Evolutionary conservation across 73 alveolate genomes (phyloP).

Genomic region (Tetrahymena elliotti): DNA sequence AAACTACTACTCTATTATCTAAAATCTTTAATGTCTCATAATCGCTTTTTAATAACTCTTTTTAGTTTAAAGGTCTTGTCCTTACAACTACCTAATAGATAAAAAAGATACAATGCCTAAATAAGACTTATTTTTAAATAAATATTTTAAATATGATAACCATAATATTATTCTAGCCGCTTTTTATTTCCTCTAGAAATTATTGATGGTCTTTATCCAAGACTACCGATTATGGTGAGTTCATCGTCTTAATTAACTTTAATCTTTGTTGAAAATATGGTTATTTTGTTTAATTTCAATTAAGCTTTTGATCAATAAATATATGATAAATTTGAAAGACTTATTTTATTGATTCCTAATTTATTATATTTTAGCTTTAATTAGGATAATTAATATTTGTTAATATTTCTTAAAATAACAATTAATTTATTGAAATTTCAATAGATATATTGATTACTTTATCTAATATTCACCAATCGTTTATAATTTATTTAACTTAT

Average conservation of each 20-base stretch:
- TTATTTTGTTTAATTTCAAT: background rate
- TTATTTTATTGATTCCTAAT: background rate
- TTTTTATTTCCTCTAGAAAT: slow-evolving; percentile 29
- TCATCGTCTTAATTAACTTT: background rate
- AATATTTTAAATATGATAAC: background rate
- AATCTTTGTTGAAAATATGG: background rate
- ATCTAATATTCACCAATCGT: background rate
- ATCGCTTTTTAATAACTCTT: slow-evolving; percentile 13
- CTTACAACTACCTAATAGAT: slow-evolving; percentile 30
- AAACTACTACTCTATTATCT: slow-evolving; percentile 41
- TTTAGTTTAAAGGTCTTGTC: slow-evolving; percentile 32
- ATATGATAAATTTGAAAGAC: background rate
- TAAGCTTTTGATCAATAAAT: background rate
- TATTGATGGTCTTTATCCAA: slow-evolving; percentile 6
- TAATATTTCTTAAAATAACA: background rate
- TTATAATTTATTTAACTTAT: background rate
- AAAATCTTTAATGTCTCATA: slow-evolving; percentile 36
- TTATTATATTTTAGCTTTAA: background rate
- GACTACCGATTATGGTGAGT: background rate
- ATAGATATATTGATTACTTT: background rate
- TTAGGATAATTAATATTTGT: background rate
- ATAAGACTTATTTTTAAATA: background rate
- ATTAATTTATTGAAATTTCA: background rate
- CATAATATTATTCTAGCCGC: slow-evolving; percentile 21
- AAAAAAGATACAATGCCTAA: background rate